Percentiles rank a stretch among this genome's conserved stretches.
These are phyloP conservation scores for Fusarium sp. DNA, from an alignment of 2,329 filamentous ascomycete species.

Conservation along the genomic window DNA sequence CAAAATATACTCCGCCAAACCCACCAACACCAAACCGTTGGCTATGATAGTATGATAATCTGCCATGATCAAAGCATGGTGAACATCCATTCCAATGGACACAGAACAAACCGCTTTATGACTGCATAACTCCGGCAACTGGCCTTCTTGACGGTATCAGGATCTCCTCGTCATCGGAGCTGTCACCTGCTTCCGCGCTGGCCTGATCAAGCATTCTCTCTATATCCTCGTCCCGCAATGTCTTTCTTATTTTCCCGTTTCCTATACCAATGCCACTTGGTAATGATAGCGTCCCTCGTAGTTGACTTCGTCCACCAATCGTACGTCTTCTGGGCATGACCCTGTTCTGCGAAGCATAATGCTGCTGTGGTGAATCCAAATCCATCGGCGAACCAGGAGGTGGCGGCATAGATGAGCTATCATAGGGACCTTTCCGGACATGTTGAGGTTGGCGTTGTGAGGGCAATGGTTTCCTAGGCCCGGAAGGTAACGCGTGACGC, in stretches of 20 bases:
- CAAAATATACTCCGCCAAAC: background rate
- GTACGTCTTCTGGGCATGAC: slow-evolving; percentile 60
- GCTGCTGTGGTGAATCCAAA: slow-evolving; percentile 53
- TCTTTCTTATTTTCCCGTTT: slow-evolving; percentile 54
- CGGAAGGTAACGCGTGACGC: slow-evolving; percentile 59
- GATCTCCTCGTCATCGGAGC: slow-evolving; percentile 70
- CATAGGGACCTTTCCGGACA: slow-evolving; percentile 62
- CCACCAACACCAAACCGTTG: background rate
- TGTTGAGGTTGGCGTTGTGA: slow-evolving; percentile 58
- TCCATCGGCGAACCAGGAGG: slow-evolving; percentile 62
- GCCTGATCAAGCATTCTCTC: slow-evolving; percentile 69
- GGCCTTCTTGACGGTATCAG: slow-evolving; percentile 56
- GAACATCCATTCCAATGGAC: background rate
- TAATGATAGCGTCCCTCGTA: slow-evolving; percentile 60
- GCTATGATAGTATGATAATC: background rate
- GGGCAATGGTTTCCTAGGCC: slow-evolving; percentile 65
- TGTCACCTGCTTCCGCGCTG: slow-evolving; percentile 62
- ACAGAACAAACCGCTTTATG: slow-evolving; percentile 22
- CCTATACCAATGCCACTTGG: slow-evolving; percentile 61
- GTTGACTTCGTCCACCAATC: slow-evolving; percentile 55
- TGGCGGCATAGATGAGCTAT: slow-evolving; percentile 58
- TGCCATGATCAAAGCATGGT: background rate
- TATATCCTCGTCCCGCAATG: slow-evolving; percentile 67
- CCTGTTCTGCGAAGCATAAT: slow-evolving; percentile 44
- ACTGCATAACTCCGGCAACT: slow-evolving; percentile 49